Evolutionary conservation across 2,329 filamentous ascomycete genomes (phyloP), one percentile per base, ranked within the genome.

Genomic region (Ophiostoma perfectum): DNA sequence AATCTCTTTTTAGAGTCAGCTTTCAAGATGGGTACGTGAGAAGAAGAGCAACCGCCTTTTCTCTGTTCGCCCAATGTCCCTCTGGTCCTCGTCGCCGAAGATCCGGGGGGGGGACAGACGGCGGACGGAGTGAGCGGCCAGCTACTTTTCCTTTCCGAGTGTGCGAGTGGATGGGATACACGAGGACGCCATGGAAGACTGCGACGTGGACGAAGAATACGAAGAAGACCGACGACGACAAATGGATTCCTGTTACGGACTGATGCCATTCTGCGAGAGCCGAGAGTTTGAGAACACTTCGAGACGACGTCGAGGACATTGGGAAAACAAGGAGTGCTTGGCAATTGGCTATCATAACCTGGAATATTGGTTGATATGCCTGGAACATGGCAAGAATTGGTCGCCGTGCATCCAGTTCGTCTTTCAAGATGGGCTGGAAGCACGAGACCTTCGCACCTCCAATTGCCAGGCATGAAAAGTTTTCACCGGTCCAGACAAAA

Each of bases 11-110:
- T 44, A 68, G 66, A 78, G 78, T 77, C 78, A 77, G 75, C 82
- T 80, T 82, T 80, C 82, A 85, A 81, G 80, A 87, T 87, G 84
- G 84, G 84, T 87, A 87, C 81, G 84, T 84, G 83, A 78, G 74
- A 76, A 44, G 39, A 65, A 52, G 73, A 72, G 68, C 55, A 67
- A 67, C 58, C 62, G 18, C 7, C 27, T 27, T 2, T 27, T 65
- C 42, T 45, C 42, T 60, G 27, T 3, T 38, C 27, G 62, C 38
- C 38, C 3, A 27, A 39, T 16, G 55, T 44, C 38, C 39, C 64
- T 62, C 36, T 60, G 4, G 27, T 52, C 27, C 11, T 39, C 55
- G 52, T 38, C 52, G 55, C 7, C 55, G 55, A 12, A 9, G n/a
- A 2, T 60, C 49, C 49, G 7, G 55, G 55, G 9, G 27, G n/a